Evolutionary conservation across 1,284 basidiomycete species (phyloP).

Genomic region (Marasmius oreades): DNA sequence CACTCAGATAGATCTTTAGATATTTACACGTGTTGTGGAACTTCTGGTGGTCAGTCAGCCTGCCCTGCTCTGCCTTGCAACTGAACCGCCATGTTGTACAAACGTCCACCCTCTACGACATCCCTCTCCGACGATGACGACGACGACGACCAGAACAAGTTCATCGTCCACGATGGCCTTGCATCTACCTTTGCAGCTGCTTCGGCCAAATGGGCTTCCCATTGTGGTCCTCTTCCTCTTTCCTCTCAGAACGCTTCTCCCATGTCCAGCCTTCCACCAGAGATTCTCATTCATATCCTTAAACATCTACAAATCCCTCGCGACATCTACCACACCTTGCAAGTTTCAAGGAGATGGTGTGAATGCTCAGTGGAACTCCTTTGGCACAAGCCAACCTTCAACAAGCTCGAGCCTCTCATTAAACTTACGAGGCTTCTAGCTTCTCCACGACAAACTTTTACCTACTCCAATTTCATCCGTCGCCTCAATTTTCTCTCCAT

Average conservation of each 20-base stretch:
- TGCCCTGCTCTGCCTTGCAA: background rate
- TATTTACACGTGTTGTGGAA: conserved; percentile 4
- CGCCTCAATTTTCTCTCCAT: conserved; percentile 88
- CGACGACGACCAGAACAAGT: conserved; percentile 60
- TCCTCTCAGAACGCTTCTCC: conserved; percentile 35
- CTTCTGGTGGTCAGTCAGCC: background rate
- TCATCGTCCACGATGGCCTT: conserved; percentile 42
- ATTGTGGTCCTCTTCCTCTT: conserved; percentile 24
- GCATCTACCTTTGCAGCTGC: conserved; percentile 39
- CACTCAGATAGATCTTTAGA: too few relatives aligned
- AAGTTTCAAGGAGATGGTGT: conserved; percentile 92
- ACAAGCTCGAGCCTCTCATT: conserved; percentile 67
- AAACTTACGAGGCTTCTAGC: conserved; percentile 74
- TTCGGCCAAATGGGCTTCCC: conserved; percentile 65
- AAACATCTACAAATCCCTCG: conserved; percentile 73
- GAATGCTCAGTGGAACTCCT: conserved; percentile 93
- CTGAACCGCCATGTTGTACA: conserved; percentile 12
- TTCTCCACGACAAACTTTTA: conserved; percentile 70
- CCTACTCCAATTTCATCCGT: conserved; percentile 85
- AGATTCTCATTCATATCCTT: conserved; percentile 92
- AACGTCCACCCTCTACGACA: conserved; percentile 43
- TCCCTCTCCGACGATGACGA: conserved; percentile 63
- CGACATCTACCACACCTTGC: conserved; percentile 75
- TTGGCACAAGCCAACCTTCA: conserved; percentile 89
- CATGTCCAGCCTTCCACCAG: conserved; percentile 73